Evolutionary conservation across 441 rosid species (phyloP), one percentile per base, ranked within the genome.

Genomic region (Croton laevigatus): DNA sequence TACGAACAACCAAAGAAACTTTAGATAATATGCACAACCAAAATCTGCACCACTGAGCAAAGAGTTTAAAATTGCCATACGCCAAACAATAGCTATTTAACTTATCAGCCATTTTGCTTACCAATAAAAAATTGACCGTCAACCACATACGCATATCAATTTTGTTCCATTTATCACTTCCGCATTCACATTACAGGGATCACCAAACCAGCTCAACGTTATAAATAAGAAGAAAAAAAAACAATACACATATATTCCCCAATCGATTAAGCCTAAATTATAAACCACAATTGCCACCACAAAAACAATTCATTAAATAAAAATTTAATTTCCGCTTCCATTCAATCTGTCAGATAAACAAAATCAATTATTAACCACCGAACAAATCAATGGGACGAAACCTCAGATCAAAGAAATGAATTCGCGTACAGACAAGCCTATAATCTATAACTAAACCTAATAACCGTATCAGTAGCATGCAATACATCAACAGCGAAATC

Each of bases 401-500:
- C 52, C 64, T 36, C 68, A 66, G 44, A 72, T 57, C 59, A 48
- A 59, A 14, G 38, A 11, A 65, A 71, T 20, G 48, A 37, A 60
- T 69, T 19, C 6, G 16, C 14, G 34, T 58, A 45, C 60, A 66
- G 16, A 22, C 37, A 40, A 52, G 32, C 44, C 44, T 5, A 4
- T 5, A 40, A 40, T 5, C 9, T 5, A 45, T 27, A 59, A 45
- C 38, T 8, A 66, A n/a, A 69, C 16, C 34, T 2, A 62, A 62
- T 59, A 73, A 66, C 66, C 49, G 20, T 46, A 66, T 68, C 54
- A 52, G 34, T 68, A 9, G 42, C 77, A 79, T 72, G 80, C 70
- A 65, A 19, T 3, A 37, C 57, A 46, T 37, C 34, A 59, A 20
- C 38, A 38, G 37, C 22, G 34, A 23, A 48, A 32, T 22, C 32